Evolutionary conservation across 345 rosid genomes (phyloP), one percentile per base, ranked within the genome.

Genomic region (Odontarrhena argentea): DNA sequence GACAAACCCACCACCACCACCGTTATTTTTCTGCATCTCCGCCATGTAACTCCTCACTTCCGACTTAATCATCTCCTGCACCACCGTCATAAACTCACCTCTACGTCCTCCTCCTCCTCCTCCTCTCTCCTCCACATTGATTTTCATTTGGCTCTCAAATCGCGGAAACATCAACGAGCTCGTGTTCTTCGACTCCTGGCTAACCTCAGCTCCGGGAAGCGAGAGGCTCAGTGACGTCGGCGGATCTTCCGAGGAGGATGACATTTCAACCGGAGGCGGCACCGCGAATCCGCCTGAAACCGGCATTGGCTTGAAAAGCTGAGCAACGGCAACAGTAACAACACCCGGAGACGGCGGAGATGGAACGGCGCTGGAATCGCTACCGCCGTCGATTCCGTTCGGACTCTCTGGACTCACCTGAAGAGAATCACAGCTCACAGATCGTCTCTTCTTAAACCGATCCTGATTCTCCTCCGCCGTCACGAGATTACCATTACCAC

Each of bases 41-140:
- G 73, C 76, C 96, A 92, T 86, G 64, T 86, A 92, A 53, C 67
- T 85, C 77, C 84, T 83, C 69, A 92, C 96, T 70, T 92, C 98
- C 30, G 47, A 78, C 76, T 72, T 89, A 36, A 92, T 79, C 90
- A 92, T 92, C 69, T 92, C 96, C 36, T 87, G 93, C 85, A 92
- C 77, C 81, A 87, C 88, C 59, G 68, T 78, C 84, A 85, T 82
- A 15, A 92, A 84, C 75, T 92, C 96, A 25, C 74, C 67, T 35
- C 77, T 81, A 18, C 87, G 77, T 52, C 89, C 62, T 25, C 76
- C 50, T 12, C 81, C 92, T 2, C 56, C 25, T n/a, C 64, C 78
- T 13, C 60, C 67, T 22, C 65, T 65, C 28, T 49, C 71, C 8
- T 71, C 63, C 12, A 56, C 74, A 58, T 57, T 55, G 12, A 42